Evolutionary conservation across 2,329 filamentous ascomycete species (phyloP).

Genomic region (Neofusicoccum cordaticola): DNA sequence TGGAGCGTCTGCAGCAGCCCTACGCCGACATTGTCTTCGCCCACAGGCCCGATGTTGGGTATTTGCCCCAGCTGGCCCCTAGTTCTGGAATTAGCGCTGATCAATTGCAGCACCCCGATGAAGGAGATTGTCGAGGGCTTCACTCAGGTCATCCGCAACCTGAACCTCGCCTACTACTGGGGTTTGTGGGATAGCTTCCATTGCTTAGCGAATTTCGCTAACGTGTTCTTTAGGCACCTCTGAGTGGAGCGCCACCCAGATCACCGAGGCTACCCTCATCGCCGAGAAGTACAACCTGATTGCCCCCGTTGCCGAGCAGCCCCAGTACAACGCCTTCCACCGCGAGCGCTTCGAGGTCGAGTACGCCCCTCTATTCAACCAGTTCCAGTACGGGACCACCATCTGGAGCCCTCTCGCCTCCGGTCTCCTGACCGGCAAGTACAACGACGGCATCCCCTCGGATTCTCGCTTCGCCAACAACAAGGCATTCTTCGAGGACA

Average conservation of each 20-base stretch:
- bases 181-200: constrained; percentile 31
- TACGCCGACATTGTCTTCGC: constrained; percentile 67
- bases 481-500: constrained; percentile 57
- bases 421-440: constrained; percentile 61
- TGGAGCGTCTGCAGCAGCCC: constrained; percentile 59
- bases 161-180: constrained; percentile 64
- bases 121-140: constrained; percentile 60
- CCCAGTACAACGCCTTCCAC: constrained; percentile 62
- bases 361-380: constrained; percentile 56
- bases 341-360: constrained; percentile 61
- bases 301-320: constrained; percentile 53
- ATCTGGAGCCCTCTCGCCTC: constrained; percentile 56
- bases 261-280: constrained; percentile 58
- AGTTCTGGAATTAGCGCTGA: background rate
- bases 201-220: background rate
- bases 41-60: constrained; percentile 56
- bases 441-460: constrained; percentile 61
- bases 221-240: constrained; percentile 39
- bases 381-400: constrained; percentile 57
- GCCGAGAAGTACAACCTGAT: constrained; percentile 62
- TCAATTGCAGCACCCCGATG: constrained; percentile 50
- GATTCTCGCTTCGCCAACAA: constrained; percentile 60
- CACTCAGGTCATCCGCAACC: constrained; percentile 51
- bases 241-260: constrained; percentile 60
- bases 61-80: constrained; percentile 2